Evolutionary conservation across 2,329 filamentous ascomycete species (phyloP), one percentile per base, ranked within the genome.

Genomic region (Aspergillus persii): DNA sequence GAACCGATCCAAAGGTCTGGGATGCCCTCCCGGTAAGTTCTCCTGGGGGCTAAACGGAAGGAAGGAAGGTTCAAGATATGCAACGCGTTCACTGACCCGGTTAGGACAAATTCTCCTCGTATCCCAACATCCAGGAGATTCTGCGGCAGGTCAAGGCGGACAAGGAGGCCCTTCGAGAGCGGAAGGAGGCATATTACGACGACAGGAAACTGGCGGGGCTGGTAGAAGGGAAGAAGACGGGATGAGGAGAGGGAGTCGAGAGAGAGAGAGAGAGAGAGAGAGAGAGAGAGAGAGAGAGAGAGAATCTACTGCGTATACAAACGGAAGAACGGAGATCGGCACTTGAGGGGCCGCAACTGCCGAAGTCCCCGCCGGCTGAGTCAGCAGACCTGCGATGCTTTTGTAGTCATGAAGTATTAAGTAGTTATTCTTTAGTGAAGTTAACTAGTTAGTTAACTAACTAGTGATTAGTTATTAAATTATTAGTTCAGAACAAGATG

Each of bases 91-190:
- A 15, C 36, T 41, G n/a, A 41, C 4, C 27, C 15, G 27, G 31
- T 2, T 36, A 71, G 67, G 68, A 71, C 46, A 70, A 66, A 61
- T 71, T 71, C 54, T 71, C 69, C 2, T 30, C 66, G 18, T 71
- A 70, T 46, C 69, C 68, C 4, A 62, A 66, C n/a, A 70, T 71
- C 30, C 57, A 68, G 12, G 61, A 68, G 51, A 71, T 71, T 26
- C 64, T 71, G 11, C 50, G 59, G 8, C 63, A 67, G 51, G 66
- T 67, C 48, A 70, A 68, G 53, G 63, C 61, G 27, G 65, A 71
- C 30, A 65, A 68, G 51, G 63, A 63, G 47, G 67, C 64, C 36
- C 63, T 60, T 15, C 66, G 57, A 44, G 49, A 63, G 44, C 61
- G 60, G 1, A 26, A 64, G 29, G 66, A 69, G 49, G 56, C 46